Base-by-base conservation (phyloP, 768 basidiomycete species). In the Hebeloma cylindrosporum region DNA sequence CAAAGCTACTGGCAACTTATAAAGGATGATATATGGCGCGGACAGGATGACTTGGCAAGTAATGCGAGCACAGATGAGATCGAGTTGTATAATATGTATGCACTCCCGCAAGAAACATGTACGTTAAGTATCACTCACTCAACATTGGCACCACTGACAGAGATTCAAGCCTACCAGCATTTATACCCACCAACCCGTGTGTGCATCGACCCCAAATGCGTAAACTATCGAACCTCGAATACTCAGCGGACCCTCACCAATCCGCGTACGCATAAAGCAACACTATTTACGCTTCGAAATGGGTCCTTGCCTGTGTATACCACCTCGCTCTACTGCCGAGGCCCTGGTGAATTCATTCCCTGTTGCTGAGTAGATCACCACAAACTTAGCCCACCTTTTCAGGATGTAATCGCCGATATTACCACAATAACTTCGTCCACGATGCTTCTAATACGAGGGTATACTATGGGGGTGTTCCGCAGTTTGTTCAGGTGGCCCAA, bases 251-350 rank as follows among this genome's bases (percentile, higher is more conserved):
- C 44, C 1, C 32, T 41, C 17, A 25, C 5, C 14, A 33, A 35
- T 4, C 25, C 39, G 17, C 25, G 11, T 2, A 57, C 51, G 3
- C 49, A 54, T 32, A 48, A 52, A 30, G 57, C 52, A 7, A 52
- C 53, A 2, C 46, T 61, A 7, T 58, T 48, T 33, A 62, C 57
- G 0, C 35, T 61, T n/a, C 17, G 48, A 14, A 22, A 52, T 27
- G 58, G 63, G 16, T 42, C 55, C 1, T 36, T 62, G 11, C 60
- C 59, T 5, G 47, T 58, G 3, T 59, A 59, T 40, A 53, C 54
- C 1, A 54, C 54, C 3, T 60, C 56, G 11, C 46, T 59, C 1
- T 63, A 64, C 47, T 64, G 63, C 40, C 47, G 47, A 26, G 42
- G 45, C 40, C n/a, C n/a, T n/a, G n/a, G n/a, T n/a, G n/a, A 26